Conservation (phyloP, 2,329 filamentous ascomycete species). For the Xylariomycetidae sp. region DNA sequence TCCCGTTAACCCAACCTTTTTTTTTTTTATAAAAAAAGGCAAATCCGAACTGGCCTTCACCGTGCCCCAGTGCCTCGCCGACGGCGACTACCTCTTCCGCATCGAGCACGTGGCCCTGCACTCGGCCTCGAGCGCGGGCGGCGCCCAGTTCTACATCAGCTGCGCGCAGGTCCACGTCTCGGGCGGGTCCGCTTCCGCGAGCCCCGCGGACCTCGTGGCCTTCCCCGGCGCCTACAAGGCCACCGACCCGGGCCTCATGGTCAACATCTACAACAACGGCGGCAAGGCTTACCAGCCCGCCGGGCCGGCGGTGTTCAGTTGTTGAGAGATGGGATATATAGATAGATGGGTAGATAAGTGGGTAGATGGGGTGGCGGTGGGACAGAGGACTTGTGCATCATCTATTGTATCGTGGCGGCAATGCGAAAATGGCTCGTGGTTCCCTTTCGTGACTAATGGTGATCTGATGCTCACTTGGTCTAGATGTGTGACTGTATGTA, state of each 20-base stretch:
- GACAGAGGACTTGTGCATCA: too few species aligned
- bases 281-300: slow-evolving; percentile 22
- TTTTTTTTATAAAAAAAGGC: slow-evolving; percentile 11
- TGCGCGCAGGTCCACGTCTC: slow-evolving; percentile 30
- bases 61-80: slow-evolving; percentile 28
- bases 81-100: slow-evolving; percentile 34
- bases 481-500: too few species aligned
- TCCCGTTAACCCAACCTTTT: neutral
- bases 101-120: slow-evolving; percentile 34
- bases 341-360: too few species aligned
- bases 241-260: slow-evolving; percentile 27
- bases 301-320: slow-evolving; percentile 14
- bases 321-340: too few species aligned
- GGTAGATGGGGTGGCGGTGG: too few species aligned
- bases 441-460: too few species aligned
- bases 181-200: slow-evolving; percentile 25
- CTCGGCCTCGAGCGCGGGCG: slow-evolving; percentile 23
- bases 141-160: slow-evolving; percentile 32
- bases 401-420: too few species aligned
- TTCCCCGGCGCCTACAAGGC: slow-evolving; percentile 34
- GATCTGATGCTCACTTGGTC: too few species aligned
- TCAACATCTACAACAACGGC: slow-evolving; percentile 29
- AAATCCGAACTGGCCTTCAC: slow-evolving; percentile 24
- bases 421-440: too few species aligned
- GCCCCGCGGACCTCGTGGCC: slow-evolving; percentile 21